These are phyloP conservation scores for Fusarium papillatum DNA, from an alignment of 2,329 filamentous ascomycete species.

Conservation along the genomic window DNA sequence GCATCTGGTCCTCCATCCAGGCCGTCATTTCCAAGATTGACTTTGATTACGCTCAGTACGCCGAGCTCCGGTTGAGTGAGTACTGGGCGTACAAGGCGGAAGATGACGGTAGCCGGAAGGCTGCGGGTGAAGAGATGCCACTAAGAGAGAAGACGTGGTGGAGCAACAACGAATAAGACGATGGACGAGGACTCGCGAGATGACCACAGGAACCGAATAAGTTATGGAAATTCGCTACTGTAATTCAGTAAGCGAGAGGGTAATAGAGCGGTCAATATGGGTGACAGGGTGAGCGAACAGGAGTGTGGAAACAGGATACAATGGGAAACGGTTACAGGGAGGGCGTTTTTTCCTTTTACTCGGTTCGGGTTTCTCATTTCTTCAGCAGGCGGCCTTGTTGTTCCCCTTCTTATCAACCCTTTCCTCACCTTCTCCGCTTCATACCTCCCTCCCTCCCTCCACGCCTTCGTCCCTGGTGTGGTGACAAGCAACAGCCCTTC, in stretches of 20 bases:
- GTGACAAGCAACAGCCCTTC: slow-evolving; percentile 3
- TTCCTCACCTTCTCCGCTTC: not conserved
- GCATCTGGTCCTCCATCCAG: slow-evolving; percentile 96
- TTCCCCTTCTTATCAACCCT: slow-evolving; percentile 19
- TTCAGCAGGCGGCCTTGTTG: slow-evolving; percentile 25
- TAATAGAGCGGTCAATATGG: slow-evolving; percentile 14
- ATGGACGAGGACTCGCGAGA: not conserved
- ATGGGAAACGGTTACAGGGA: slow-evolving; percentile 28
- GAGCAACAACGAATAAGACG: slow-evolving; percentile 39
- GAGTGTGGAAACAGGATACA: slow-evolving; percentile 23
- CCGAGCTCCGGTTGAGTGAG: slow-evolving; percentile 87
- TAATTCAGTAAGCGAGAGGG: slow-evolving; percentile 16
- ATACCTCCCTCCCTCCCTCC: slow-evolving; percentile 3
- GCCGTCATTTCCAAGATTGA: slow-evolving; percentile 94
- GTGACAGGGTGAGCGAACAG: slow-evolving; percentile 17
- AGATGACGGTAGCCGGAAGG: slow-evolving; percentile 70
- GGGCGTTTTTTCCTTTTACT: slow-evolving; percentile 20
- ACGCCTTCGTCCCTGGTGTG: not conserved
- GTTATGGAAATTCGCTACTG: slow-evolving; percentile 14
- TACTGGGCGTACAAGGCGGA: slow-evolving; percentile 94
- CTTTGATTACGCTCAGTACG: slow-evolving; percentile 96
- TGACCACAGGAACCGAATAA: slow-evolving; percentile 22
- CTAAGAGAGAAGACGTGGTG: slow-evolving; percentile 87
- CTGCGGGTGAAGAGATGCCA: slow-evolving; percentile 70
- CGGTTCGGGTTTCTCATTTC: slow-evolving; percentile 21